Base-by-base conservation (phyloP, 1,139 yeast species). In the Scheffersomyces segobiensis region DNA sequence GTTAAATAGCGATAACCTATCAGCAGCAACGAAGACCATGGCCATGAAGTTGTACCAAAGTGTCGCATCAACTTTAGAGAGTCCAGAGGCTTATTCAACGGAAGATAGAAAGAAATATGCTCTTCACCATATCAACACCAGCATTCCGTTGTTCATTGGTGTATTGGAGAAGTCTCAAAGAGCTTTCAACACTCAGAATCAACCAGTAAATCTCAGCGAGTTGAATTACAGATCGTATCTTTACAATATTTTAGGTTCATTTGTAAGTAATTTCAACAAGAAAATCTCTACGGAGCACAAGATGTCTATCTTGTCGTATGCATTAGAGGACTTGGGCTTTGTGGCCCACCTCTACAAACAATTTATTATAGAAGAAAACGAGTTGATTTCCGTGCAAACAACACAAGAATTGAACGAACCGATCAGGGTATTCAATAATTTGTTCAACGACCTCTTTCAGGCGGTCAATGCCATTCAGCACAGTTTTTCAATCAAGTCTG, bases 31-130 rank as follows among this genome's bases (percentile, higher is more conserved):
- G 10, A 85, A 84, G 63, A 71, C 79, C 2, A 79, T 80, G 32
- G 84, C 88, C 0, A 72, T 86, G 5, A 78, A 78, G 42, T 73
- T 89, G 52, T 83, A 88, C 65, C 81, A 81, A 56, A 77, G 82
- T 10, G 82, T 88, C 19, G 70, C 87, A 52, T 72, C 76, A 24
- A 87, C 84, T 56, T 75, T 88, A 59, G 81, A 82, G 60, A 78
- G 84, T 56, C 84, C 87, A 0, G 87, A 83, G 57, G 83, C 87
- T 0, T 73, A 78, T 52, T 71, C 70, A 8, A 72, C 71, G 57
- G 66, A 68, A 1, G 62, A 64, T 3, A 74, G 85, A 54, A 73
- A 73, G 58, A 59, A 60, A n/a, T 66, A 71, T 19, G 80, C 78
- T 2, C 60, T 67, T 26, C 65, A 66, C 14, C 81, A 78, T 59